Evolutionary conservation across 257 asterid genomes (phyloP), one percentile per base, ranked within the genome.

Genomic region (Mitragyna speciosa): DNA sequence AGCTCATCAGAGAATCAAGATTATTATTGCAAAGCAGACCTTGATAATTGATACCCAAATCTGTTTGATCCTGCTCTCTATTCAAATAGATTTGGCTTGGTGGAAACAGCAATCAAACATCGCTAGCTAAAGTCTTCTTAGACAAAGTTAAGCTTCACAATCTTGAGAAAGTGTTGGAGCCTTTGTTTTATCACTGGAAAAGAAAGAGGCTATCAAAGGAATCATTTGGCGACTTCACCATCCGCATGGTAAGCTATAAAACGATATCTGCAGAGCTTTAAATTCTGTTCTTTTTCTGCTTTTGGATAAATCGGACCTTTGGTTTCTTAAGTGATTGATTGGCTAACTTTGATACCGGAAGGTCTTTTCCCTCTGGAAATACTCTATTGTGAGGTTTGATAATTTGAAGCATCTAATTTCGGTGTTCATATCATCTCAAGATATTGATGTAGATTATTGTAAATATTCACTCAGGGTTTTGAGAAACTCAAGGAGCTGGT

Each of bases 121-220:
- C 87, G 12, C 83, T 95, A 75, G 98, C 99, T 43, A 77, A 78
- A 82, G 81, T 79, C 5, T 93, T 95, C 86, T 87, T 82, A 93
- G 97, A 95, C 54, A 95, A 93, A 88, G 98, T 93, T 80, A 95
- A 95, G 90, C 63, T 95, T 78, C 98, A 95, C 12, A 91, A 89
- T 88, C 93, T 95, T 56, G 99, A 93, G 91, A 94, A 90, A 80
- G 97, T 95, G 82, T 75, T 95, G 76, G 99, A 92, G 82, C 99
- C 99, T 59, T 76, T 95, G 85, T 95, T 95, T 85, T 93, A 89
- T 87, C 83, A 92, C 90, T 95, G 99, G 99, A 95, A 90, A 83
- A 87, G 90, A 72, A 87, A 89, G 88, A 86, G 99, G 65, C 86
- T 76, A 4, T 76, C 98, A 4, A 88, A 84, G 63, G 99, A 95